Base-by-base conservation (phyloP, 1,139 yeast species). In the Suzukiozyma palmioleophila region DNA sequence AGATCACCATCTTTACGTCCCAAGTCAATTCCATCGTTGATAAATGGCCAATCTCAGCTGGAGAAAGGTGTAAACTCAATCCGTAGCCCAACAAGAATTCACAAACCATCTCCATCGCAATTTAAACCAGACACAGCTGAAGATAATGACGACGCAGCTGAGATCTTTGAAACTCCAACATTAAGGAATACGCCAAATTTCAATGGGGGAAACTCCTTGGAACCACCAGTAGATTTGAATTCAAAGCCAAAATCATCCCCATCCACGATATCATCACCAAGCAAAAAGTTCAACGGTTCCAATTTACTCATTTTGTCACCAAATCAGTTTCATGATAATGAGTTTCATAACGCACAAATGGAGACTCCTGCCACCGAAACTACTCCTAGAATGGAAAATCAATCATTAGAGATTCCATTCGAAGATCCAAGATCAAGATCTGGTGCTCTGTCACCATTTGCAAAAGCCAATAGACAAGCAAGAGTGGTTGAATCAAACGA, bases 391-490 rank as follows among this genome's bases (percentile, higher is more conserved):
- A 14, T 33, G 25, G 36, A 33, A 13, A 10, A n/a, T 26, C 18
- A 22, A 7, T 14, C 36, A 11, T 26, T 33, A 22, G 36, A 33
- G 27, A 16, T 29, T 11, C 15, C 40, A 14, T 25, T 37, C 11
- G 62, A 55, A 6, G 62, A 56, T 10, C 40, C 44, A 3, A 48
- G 48, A 26, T 45, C 54, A 3, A 51, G 64, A 38, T 54, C 65
- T 0, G 56, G 53, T 7, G 58, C 67, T 28, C 55, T 71, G 3
- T 68, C 74, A 28, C 77, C 77, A 3, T 58, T 64, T 53, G 77
- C 75, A 1, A 64, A 56, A 46, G 70, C 64, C 4, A 71, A 71
- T 43, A 59, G 77, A 40, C 76, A 71, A 45, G 76, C 76, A 2
- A 57, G 76, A 33, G 75, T 71, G 3, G 67, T 71, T 11, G 76